These are phyloP conservation scores for Vaccinium macrocarpon DNA, from an alignment of 148 eudicot species.

Conservation along the genomic window DNA sequence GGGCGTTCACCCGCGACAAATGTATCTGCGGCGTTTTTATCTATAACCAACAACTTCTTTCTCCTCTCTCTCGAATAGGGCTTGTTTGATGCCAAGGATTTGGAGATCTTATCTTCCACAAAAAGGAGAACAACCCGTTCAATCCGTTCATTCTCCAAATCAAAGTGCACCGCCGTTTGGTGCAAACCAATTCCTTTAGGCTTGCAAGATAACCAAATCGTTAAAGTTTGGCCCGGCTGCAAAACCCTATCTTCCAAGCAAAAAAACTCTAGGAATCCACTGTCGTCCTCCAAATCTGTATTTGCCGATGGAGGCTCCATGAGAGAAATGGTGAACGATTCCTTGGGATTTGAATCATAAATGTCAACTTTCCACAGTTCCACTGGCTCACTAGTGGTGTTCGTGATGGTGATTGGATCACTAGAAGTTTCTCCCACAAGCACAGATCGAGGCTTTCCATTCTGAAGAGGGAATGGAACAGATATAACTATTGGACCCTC, in stretches of 20 bases:
- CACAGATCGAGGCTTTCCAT: slow-evolving; percentile 67
- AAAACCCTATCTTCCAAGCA: slow-evolving; percentile 69
- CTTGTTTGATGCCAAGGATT: slow-evolving; percentile 57
- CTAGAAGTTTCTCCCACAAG: slow-evolving; percentile 45
- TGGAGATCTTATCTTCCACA: slow-evolving; percentile 76
- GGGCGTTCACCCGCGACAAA: slow-evolving; percentile 70
- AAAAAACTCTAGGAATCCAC: slow-evolving; percentile 51
- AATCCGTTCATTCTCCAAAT: slow-evolving; percentile 48
- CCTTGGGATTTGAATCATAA: slow-evolving; percentile 77
- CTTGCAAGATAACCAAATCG: slow-evolving; percentile 76
- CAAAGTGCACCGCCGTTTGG: slow-evolving; percentile 71
- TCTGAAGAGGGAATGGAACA: slow-evolving; percentile 68
- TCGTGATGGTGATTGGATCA: slow-evolving; percentile 54
- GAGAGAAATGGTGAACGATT: slow-evolving; percentile 66
- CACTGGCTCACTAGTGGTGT: slow-evolving; percentile 56
- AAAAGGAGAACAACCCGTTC: slow-evolving; percentile 75
- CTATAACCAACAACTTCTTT: slow-evolving; percentile 29
- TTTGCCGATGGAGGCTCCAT: slow-evolving; percentile 64
- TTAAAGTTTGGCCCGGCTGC: slow-evolving; percentile 49
- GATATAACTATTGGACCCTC: slow-evolving; percentile 68
- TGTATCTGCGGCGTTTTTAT: slow-evolving; percentile 24
- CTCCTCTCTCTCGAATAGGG: slow-evolving; percentile 50
- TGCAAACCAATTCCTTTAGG: slow-evolving; percentile 80
- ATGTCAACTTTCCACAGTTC: slow-evolving; percentile 63
- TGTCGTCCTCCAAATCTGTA: slow-evolving; percentile 38